phyloP scores from a whole-genome alignment of 352 stramenopile species.

The Globisporangium recalcitrans region DNA sequence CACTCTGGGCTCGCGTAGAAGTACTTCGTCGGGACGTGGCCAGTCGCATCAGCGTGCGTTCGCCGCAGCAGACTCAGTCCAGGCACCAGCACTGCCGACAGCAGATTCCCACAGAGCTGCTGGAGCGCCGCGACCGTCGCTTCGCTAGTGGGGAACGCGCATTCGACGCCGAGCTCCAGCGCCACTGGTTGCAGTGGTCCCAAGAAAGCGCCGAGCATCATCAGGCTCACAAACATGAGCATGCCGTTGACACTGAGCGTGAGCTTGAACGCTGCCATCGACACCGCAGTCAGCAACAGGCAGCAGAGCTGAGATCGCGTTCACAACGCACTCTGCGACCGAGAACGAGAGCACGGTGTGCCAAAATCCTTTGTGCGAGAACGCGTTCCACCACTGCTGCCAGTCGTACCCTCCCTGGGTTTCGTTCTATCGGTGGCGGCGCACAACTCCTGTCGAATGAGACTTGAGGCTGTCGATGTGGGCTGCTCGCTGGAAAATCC shows the following conservation, averaged over 20 bases:
- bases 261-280: conserved; percentile 40
- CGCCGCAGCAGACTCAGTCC: conserved; percentile 38
- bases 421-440: too few relatives aligned
- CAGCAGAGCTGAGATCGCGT: conserved; percentile 64
- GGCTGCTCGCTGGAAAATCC: not conserved
- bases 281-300: conserved; percentile 36
- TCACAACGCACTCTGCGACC: conserved; percentile 59
- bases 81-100: conserved; percentile 59
- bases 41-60: conserved; percentile 25
- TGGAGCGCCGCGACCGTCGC: conserved; percentile 65
- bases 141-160: conserved; percentile 63
- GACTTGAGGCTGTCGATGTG: not conserved
- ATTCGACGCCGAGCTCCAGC: conserved; percentile 65
- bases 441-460: too few relatives aligned
- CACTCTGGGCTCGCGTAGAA: conserved; percentile 52
- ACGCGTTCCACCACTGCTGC: conserved; percentile 56
- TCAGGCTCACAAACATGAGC: conserved; percentile 41
- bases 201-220: conserved; percentile 41
- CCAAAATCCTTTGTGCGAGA: conserved; percentile 54
- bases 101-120: conserved; percentile 71
- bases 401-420: conserved; percentile 64
- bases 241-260: conserved; percentile 29
- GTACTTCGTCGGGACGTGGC: conserved; percentile 25
- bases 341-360: conserved; percentile 56
- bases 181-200: conserved; percentile 61